Base-by-base conservation (phyloP, 2,329 filamentous ascomycete genomes). In the Fusarium papillatum region DNA sequence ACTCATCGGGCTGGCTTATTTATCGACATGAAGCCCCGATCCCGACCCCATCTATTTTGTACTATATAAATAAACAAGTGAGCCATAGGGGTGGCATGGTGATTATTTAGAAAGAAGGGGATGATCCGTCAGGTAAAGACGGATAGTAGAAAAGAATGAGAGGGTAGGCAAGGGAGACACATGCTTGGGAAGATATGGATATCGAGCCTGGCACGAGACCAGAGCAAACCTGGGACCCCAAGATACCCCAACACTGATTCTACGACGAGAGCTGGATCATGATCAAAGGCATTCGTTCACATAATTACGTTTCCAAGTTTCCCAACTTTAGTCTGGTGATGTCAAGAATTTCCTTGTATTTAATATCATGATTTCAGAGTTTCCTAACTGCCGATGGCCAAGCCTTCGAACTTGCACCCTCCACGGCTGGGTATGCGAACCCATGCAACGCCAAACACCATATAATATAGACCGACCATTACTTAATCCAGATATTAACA, bases 221-320 rank as follows among this genome's bases (percentile, higher is more conserved):
- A 43, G 71, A 53, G 69, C 64, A 31, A 68, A 22, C 50, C 61
- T 60, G 60, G 53, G 43, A 71, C 29, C 70, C 19, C 63, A 59
- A 79, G 74, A 79, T 79, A 78, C 75, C 74, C 69, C 77, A 73
- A 76, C 69, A 68, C 68, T 71, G 72, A 70, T 70, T 70, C 70
- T 66, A 70, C 48, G 64, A 76, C 62, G 60, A 64, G 38, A 72
- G 29, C 46, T 72, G 65, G 39, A 55, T 55, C 50, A 70, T 66
- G 48, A 55, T 41, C 46, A 22, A 13, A 26, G 46, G 13, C 48
- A 39, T 50, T 43, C 46, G 61, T 48, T 39, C 38, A 34, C n/a
- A 36, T 11, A 13, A 50, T 53, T 22, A 29, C n/a, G 19, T n/a
- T 3, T 39, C 8, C 13, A 48, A 26, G 36, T 11, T 38, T 53